Evolutionary conservation across 139 green algal genomes (phyloP).

Genomic region (Chlorella sp.): DNA sequence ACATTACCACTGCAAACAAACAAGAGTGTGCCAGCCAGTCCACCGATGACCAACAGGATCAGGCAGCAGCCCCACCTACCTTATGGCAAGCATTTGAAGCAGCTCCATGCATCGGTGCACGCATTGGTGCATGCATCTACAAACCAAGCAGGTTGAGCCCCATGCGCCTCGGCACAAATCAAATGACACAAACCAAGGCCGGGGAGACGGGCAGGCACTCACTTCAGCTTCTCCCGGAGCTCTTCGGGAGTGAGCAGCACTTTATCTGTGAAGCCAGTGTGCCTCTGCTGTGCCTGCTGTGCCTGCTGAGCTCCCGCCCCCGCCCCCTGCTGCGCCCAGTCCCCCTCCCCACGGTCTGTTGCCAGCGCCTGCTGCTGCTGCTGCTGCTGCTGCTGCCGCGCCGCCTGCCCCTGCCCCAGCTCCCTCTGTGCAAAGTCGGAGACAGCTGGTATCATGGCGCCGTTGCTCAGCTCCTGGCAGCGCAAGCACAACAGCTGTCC

Average conservation of each 20-base stretch:
- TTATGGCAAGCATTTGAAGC: too few relatives aligned
- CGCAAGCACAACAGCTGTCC: slow-evolving; percentile 71
- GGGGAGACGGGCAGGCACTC: background rate
- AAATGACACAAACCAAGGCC: background rate
- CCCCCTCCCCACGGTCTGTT: background rate
- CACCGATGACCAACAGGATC: too few relatives aligned
- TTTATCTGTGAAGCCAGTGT: slow-evolving; percentile 16
- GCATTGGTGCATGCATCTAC: too few relatives aligned
- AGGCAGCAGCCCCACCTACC: too few relatives aligned
- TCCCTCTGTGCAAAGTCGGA: slow-evolving; percentile 65
- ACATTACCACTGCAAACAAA: too few relatives aligned
- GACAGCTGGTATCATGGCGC: slow-evolving; percentile 85
- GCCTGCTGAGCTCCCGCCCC: slow-evolving; percentile 5
- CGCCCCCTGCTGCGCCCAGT: background rate
- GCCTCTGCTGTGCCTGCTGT: slow-evolving; percentile 42
- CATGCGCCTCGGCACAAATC: background rate
- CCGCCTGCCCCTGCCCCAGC: background rate
- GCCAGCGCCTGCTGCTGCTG: background rate
- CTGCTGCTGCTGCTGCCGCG: slow-evolving; percentile 33
- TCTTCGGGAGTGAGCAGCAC: slow-evolving; percentile 78
- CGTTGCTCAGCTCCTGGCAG: slow-evolving; percentile 86
- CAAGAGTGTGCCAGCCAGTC: too few relatives aligned
- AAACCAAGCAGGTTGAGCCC: too few relatives aligned
- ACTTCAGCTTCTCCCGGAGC: slow-evolving; percentile 72
- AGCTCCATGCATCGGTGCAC: too few relatives aligned